Evolutionary conservation across 2,329 filamentous ascomycete genomes (phyloP).

Genomic region (Colletotrichum liaoningense): DNA sequence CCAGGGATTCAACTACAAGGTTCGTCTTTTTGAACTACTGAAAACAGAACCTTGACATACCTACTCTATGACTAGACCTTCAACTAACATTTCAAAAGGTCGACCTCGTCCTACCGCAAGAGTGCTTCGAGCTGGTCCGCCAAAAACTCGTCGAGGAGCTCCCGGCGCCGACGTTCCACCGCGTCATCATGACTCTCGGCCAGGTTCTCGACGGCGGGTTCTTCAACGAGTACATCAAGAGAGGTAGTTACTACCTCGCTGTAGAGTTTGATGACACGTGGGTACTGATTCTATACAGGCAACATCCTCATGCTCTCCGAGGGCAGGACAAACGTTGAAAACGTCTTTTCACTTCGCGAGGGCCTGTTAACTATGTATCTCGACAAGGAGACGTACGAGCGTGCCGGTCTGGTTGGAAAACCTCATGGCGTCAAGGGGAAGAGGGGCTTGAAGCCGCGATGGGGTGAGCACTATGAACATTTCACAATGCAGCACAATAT

Average conservation of each 20-base stretch:
- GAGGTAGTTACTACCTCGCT: slow-evolving; percentile 58
- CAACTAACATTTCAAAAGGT: slow-evolving; percentile 52
- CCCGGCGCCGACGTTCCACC: slow-evolving; percentile 65
- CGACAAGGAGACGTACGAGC: slow-evolving; percentile 84
- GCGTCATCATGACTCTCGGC: slow-evolving; percentile 77
- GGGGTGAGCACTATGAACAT: slow-evolving; percentile 63
- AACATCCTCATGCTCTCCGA: slow-evolving; percentile 87
- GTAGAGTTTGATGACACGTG: too few relatives aligned
- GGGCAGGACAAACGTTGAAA: slow-evolving; percentile 76
- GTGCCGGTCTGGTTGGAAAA: slow-evolving; percentile 81
- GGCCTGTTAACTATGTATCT: slow-evolving; percentile 81
- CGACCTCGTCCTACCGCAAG: slow-evolving; percentile 79
- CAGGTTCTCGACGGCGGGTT: slow-evolving; percentile 81
- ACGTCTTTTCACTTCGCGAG: slow-evolving; percentile 76
- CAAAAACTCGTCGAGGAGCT: slow-evolving; percentile 58
- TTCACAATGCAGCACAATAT: neutral
- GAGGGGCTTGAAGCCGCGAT: slow-evolving; percentile 74
- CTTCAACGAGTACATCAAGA: slow-evolving; percentile 87
- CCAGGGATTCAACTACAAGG: slow-evolving; percentile 77
- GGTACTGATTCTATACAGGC: slow-evolving; percentile 59
- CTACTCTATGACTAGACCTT: too few relatives aligned
- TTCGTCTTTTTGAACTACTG: slow-evolving; percentile 42
- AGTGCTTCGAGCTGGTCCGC: slow-evolving; percentile 65
- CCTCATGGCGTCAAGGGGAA: slow-evolving; percentile 69
- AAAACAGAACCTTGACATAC: neutral